A percentile compares a stretch with the other conserved stretches of the same genome.
Conservation (phyloP, 768 basidiomycete species). For the Mycena vulgaris region DNA sequence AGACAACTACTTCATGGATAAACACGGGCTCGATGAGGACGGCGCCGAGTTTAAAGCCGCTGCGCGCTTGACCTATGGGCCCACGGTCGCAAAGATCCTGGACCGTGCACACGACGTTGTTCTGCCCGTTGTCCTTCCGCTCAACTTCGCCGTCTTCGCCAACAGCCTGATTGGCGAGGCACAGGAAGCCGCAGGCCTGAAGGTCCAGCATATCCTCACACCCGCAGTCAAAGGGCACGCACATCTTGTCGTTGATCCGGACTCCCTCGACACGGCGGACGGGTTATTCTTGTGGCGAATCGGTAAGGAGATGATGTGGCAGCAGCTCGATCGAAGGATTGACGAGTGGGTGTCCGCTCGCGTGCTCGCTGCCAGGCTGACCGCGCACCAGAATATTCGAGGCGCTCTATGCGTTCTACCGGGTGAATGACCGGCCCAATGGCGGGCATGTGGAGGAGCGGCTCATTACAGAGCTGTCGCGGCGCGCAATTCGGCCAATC, state of each 20-base stretch:
- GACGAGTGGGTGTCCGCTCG: constrained; percentile 15
- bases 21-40: neutral
- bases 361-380: neutral
- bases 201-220: neutral
- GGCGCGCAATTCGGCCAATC: constrained; percentile 6
- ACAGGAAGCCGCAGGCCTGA: constrained; percentile 1
- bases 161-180: constrained; percentile 6
- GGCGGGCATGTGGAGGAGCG: neutral
- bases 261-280: neutral
- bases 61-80: neutral
- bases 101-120: neutral
- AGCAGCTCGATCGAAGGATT: too few relatives aligned
- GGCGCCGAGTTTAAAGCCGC: neutral
- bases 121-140: constrained; percentile 12
- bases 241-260: neutral
- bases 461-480: constrained; percentile 10
- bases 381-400: constrained; percentile 13
- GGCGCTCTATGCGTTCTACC: constrained; percentile 22
- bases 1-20: neutral
- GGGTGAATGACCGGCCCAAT: neutral
- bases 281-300: constrained; percentile 8
- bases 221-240: neutral
- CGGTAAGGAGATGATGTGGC: constrained; percentile 11
- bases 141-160: constrained; percentile 6
- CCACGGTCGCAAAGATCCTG: neutral